Base-by-base conservation (phyloP, 2,329 filamentous ascomycete genomes). In the Paraphoma chrysanthemicola region DNA sequence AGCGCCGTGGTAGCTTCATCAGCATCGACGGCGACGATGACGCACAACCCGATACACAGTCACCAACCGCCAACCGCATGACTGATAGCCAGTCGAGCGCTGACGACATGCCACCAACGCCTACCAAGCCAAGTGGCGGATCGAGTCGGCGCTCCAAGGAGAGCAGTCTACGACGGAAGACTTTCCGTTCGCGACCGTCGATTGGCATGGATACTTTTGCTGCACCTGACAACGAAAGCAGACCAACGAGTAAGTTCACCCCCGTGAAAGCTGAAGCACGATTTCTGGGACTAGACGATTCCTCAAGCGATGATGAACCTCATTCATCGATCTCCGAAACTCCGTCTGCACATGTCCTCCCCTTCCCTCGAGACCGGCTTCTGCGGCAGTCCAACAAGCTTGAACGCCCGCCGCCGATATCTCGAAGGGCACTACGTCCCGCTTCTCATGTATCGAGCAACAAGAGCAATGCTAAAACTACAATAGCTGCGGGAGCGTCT, bases 21-120 rank as follows among this genome's bases (percentile, higher is more conserved):
- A 96, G 92, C 72, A 80, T 93, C 44, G 91, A 96, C 68, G 90
- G 88, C 18, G 92, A 93, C 41, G 91, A 96, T 48, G 80, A 84
- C 54, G 56, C 57, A 6, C 62, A 62, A 48, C 64, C 60, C 1
- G 61, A 64, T 36, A 83, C 85, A 63, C 81, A 84, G 63, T 85
- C 86, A 47, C 80, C 89, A 67, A 82, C 81, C 12, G 81, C 78
- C n/a, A 81, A 79, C 42, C 77, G 81, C 28, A 75, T 76, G 54
- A 73, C 80, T 31, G 86, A 88, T 54, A 84, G 82, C 62, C 86
- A 88, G 65, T 71, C 79, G 5, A 82, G 83, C 51, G 81, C 79
- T 16, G 91, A 93, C 39, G 93, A 97, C 48, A 82, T 94, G 54
- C 93, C 94, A n/a, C 93, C 94, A 1, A 99, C 95, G 1, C 95